phyloP scores from a whole-genome alignment of 2,329 filamentous ascomycete genomes.

The Domatiomyces catenatus region DNA sequence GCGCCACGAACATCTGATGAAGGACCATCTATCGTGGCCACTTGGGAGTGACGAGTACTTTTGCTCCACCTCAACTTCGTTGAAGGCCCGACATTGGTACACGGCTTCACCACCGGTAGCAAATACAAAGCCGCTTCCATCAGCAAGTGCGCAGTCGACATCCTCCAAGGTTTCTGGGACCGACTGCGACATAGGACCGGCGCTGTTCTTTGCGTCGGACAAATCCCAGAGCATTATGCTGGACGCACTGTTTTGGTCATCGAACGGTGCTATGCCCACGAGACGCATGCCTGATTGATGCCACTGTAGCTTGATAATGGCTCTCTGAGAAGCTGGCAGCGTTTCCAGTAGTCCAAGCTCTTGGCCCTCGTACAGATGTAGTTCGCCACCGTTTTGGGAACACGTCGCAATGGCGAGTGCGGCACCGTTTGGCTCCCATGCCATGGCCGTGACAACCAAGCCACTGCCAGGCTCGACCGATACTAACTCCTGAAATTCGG shows the following conservation, averaged over 20 bases:
- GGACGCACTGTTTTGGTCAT: constrained; percentile 12
- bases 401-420: constrained; percentile 34
- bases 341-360: constrained; percentile 28
- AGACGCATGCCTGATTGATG: constrained; percentile 25
- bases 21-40: constrained; percentile 25
- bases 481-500: constrained; percentile 8
- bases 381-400: constrained; percentile 27
- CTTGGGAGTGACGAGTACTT: constrained; percentile 9
- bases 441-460: constrained; percentile 28
- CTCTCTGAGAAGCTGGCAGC: constrained; percentile 30
- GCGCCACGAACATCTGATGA: constrained; percentile 23
- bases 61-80: constrained; percentile 11
- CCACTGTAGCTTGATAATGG: constrained; percentile 31
- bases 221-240: constrained; percentile 29
- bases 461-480: constrained; percentile 5
- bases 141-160: constrained; percentile 27
- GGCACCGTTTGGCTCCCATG: constrained; percentile 31
- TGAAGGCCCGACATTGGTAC: constrained; percentile 13
- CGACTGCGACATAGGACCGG: constrained; percentile 12
- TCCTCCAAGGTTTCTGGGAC: constrained; percentile 25
- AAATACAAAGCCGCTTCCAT: constrained; percentile 24
- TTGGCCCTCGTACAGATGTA: constrained; percentile 30
- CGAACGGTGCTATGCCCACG: constrained; percentile 29
- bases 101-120: constrained; percentile 13
- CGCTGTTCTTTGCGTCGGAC: constrained; percentile 5